Base-by-base conservation (phyloP, 2,329 filamentous ascomycete species). In the Calonectria pseudoturangicola region DNA sequence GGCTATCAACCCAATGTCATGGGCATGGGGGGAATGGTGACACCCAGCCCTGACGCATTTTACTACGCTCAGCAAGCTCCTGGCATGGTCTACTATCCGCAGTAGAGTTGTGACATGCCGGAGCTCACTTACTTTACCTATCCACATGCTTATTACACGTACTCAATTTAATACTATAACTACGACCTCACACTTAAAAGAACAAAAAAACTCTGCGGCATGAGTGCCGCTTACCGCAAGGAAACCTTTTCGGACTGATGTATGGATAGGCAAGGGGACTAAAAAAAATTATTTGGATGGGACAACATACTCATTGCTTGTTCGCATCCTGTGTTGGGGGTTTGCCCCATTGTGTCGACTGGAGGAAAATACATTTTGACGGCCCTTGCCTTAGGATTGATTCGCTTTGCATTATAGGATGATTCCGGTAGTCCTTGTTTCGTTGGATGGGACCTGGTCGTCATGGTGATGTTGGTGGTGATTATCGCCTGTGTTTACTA, bases 21-120 rank as follows among this genome's bases (percentile, higher is more conserved):
- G 73, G 92, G 92, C 51, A 95, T 96, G 90, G 92, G 92, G 74
- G 93, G 93, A 12, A 95, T 97, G 92, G 93, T 95, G 87, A 93
- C 94, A 73, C 90, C 88, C 74, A 92, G 87, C 80, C 88, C 90
- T 79, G 88, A 92, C 82, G 88, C 88, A 73, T 98, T 93, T 85
- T 97, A 96, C 80, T 93, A 93, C 79, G 87, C 90, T 27, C 91
- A 90, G 76, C 84, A 87, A 66, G 85, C 86, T 3, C 85, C 87
- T 45, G 89, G 88, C 48, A 89, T 91, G 83, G 86, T 92, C 74
- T 93, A 91, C 82, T 93, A 92, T 80, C 86, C 88, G 68, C 89
- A 91, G 82, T 92, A 89, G 86, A 76, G 67, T 71, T 81, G 77
- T 78, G 81, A 76, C 69, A 63, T 74, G 39, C 45, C 76, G 16